These are phyloP conservation scores for Nannochloris sp. DNA, from an alignment of 139 green algal species.

Conservation along the genomic window DNA sequence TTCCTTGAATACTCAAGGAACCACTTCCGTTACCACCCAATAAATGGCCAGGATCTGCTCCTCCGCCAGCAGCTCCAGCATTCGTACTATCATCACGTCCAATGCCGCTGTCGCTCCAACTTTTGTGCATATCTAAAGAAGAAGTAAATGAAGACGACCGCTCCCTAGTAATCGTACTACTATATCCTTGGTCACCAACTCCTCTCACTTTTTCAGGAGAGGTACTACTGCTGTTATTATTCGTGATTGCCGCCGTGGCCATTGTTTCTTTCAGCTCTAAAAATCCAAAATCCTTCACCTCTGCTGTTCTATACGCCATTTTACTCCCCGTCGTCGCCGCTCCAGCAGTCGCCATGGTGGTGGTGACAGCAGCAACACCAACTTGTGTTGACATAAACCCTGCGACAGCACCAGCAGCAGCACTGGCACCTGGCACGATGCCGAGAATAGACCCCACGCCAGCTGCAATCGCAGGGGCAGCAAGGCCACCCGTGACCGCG, in stretches of 20 bases:
- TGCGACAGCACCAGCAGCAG: constrained; percentile 36
- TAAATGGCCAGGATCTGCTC: no score
- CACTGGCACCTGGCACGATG: constrained; percentile 35
- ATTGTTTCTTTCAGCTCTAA: constrained; percentile 18
- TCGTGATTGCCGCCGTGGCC: not conserved
- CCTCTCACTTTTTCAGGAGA: no score
- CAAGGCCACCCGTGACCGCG: constrained; percentile 70
- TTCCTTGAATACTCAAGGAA: no score
- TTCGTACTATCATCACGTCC: no score
- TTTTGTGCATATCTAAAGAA: no score
- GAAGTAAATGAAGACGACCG: no score
- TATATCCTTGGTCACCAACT: no score
- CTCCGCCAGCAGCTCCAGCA: no score
- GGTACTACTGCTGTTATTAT: no score
- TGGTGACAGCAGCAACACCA: constrained; percentile 49
- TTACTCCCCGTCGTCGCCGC: constrained; percentile 15
- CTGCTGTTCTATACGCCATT: constrained; percentile 42
- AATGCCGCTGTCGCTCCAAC: no score
- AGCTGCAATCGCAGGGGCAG: constrained; percentile 69
- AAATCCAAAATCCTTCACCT: constrained; percentile 76
- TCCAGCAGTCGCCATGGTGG: constrained; percentile 36
- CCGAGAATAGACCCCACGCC: constrained; percentile 56
- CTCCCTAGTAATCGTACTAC: no score
- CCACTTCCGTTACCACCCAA: no score
- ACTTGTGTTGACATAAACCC: constrained; percentile 36